phyloP scores from a whole-genome alignment of 306 rosid species.

The Corylus heterophylla region DNA sequence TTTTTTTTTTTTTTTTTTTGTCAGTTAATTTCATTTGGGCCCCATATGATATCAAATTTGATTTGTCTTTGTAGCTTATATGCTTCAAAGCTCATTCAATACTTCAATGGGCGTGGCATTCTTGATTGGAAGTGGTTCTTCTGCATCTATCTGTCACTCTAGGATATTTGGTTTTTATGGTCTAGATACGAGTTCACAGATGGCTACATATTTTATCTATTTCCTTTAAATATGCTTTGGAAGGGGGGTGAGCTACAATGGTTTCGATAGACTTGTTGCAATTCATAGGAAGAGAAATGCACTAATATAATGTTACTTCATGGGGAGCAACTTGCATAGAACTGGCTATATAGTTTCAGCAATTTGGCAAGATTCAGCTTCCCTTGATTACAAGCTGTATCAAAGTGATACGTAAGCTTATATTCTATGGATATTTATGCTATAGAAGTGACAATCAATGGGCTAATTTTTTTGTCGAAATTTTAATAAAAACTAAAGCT shows the following conservation, averaged over 20 bases:
- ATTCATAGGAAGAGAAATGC: constrained; percentile 3
- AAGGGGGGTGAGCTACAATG: background rate
- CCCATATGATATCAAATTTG: background rate
- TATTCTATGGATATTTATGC: background rate
- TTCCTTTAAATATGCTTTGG: background rate
- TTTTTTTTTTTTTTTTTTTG: background rate
- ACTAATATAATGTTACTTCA: background rate
- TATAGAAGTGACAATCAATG: background rate
- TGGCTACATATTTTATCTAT: background rate
- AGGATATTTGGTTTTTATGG: background rate
- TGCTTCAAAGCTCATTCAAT: background rate
- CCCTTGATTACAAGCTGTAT: background rate
- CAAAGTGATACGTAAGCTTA: background rate
- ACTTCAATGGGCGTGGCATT: background rate
- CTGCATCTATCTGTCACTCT: background rate
- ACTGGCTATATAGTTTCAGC: background rate
- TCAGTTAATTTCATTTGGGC: background rate
- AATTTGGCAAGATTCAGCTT: constrained; percentile 14
- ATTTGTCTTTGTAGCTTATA: background rate
- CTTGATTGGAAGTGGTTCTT: background rate
- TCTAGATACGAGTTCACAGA: background rate
- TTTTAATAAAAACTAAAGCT: background rate
- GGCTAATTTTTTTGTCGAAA: background rate
- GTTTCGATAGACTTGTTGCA: constrained; percentile 1
- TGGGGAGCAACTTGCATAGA: background rate